phyloP scores from a whole-genome alignment of 805 yeast species.

The Candida yuanshanica region DNA sequence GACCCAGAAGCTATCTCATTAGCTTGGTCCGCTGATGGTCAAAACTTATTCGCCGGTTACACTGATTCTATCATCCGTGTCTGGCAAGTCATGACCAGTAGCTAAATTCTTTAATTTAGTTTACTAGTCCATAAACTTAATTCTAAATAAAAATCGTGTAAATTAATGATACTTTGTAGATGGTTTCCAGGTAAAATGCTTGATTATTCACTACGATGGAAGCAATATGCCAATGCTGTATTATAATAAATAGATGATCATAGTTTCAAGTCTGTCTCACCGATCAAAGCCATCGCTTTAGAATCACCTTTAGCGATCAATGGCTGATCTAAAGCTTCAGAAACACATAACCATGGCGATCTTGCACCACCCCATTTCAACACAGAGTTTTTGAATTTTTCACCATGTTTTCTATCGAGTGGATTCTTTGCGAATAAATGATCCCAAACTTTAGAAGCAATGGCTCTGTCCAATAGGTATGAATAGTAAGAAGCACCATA shows the following conservation, averaged over 20 bases:
- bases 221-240: too few species aligned
- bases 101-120: slow-evolving; percentile 13
- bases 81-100: slow-evolving; percentile 97
- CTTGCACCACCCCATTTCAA: slow-evolving; percentile 91
- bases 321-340: slow-evolving; percentile 67
- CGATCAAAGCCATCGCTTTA: slow-evolving; percentile 58
- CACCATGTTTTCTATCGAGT: slow-evolving; percentile 67
- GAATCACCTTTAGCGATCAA: slow-evolving; percentile 61
- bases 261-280: slow-evolving; percentile 24
- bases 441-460: slow-evolving; percentile 81
- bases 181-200: not conserved
- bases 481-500: slow-evolving; percentile 95
- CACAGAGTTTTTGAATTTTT: slow-evolving; percentile 60
- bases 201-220: too few species aligned
- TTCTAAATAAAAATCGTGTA: slow-evolving; percentile 3
- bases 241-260: not conserved
- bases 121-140: slow-evolving; percentile 5
- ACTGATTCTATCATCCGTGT: slow-evolving; percentile 99
- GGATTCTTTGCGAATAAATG: slow-evolving; percentile 69
- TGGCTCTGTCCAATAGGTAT: slow-evolving; percentile 85
- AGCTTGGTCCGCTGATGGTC: slow-evolving; percentile 99
- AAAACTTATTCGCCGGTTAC: slow-evolving; percentile 99
- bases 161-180: not conserved
- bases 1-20: slow-evolving; percentile 97
- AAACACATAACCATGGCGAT: slow-evolving; percentile 83